Evolutionary conservation across 768 basidiomycete genomes (phyloP), one percentile per base, ranked within the genome.

Genomic region (Mycena chlorophos): DNA sequence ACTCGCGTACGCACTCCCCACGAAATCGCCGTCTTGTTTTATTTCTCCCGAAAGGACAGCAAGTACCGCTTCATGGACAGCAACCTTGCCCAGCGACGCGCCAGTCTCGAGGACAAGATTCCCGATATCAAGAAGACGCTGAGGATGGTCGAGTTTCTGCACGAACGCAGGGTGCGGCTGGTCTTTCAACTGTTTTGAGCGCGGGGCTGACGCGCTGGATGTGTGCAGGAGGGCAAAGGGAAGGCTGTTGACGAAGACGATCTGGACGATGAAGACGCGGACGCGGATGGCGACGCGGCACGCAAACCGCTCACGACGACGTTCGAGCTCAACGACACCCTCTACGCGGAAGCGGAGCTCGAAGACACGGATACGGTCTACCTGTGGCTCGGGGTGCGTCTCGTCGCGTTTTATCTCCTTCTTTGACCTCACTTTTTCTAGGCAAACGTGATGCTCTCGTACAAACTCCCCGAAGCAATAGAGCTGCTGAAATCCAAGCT

Each of bases 61-160:
- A 98, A 99, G 79, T 98, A 99, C 78, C 89, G 91, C 48, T 98
- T 96, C 74, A 98, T 99, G 96, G 96, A 98, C 63, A 75, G 84
- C 16, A 94, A 85, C 67, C 77, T 95, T 47, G 76, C 85, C 5
- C 88, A 93, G 66, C 82, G 94, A 43, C 79, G 89, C 51, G 79
- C 79, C 49, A 84, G 88, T 17, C 78, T 98, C 4, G 89, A 94
- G 63, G 90, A 92, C 58, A 98, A 99, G 79, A 94, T 98, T 31
- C 95, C 96, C 0, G 97, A 99, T 69, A 93, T 98, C 66, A 83
- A 83, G 65, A 94, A 94, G 75, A 98, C 95, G 2, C 73, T 99
- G 39, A 79, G 79, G 58, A 96, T 98, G 84, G 92, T 98, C 20
- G 84, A 89, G 65, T 91, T 82, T 68, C 69, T 97, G 23, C 83